Evolutionary conservation across 2,329 filamentous ascomycete species (phyloP).

Genomic region (Alternaria angustiovoidea): DNA sequence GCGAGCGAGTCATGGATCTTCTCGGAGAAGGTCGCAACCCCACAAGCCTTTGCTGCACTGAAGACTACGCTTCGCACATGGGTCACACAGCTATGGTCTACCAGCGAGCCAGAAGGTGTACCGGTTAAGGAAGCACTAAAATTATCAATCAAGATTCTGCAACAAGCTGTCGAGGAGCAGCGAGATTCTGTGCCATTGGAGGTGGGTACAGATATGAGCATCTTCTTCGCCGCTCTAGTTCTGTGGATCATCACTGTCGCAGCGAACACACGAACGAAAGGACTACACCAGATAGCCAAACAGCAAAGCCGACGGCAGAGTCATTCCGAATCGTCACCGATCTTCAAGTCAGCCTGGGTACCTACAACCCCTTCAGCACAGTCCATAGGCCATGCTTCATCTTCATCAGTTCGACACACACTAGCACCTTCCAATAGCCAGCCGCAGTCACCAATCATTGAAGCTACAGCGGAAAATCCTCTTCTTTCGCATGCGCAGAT

Average conservation of each 20-base stretch:
- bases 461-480: constrained; percentile 16
- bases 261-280: constrained; percentile 29
- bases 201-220: constrained; percentile 44
- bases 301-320: constrained; percentile 19
- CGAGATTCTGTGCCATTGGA: constrained; percentile 26
- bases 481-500: constrained; percentile 25
- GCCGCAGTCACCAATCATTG: constrained; percentile 24
- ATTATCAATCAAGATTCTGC: constrained; percentile 36
- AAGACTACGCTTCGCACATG: constrained; percentile 48
- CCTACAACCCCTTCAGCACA: background rate
- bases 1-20: constrained; percentile 57
- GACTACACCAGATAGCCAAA: constrained; percentile 12
- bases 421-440: constrained; percentile 2
- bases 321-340: constrained; percentile 18
- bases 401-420: background rate
- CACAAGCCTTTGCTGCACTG: constrained; percentile 41
- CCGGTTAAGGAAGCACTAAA: constrained; percentile 38
- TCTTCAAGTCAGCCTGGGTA: constrained; percentile 14
- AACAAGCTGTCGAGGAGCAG: constrained; percentile 33
- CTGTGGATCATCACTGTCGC: constrained; percentile 47
- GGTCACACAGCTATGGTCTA: constrained; percentile 43
- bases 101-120: constrained; percentile 13
- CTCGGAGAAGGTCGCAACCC: constrained; percentile 51
- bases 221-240: constrained; percentile 47
- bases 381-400: background rate